phyloP scores from a whole-genome alignment of 345 rosid species.

The Geranium rotundifolium region DNA sequence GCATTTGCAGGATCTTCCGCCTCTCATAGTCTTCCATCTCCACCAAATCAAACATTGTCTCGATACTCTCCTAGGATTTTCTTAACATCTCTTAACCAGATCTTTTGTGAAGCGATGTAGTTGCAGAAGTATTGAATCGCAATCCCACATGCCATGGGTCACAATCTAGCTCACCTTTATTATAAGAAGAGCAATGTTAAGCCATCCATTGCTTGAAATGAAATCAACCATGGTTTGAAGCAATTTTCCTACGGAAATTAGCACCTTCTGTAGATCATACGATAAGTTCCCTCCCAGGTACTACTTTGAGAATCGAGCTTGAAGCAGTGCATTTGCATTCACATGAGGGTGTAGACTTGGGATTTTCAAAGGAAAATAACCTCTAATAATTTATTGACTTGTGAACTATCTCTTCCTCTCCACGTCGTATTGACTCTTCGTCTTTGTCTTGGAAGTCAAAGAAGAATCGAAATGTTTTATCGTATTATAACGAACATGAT shows the following conservation, averaged over 20 bases:
- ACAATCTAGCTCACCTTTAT: conserved; percentile 95
- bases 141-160: conserved; percentile 95
- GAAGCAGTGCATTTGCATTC: conserved; percentile 83
- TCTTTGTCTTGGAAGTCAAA: conserved; percentile 71
- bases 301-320: conserved; percentile 90
- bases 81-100: conserved; percentile 66
- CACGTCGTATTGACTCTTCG: conserved; percentile 93
- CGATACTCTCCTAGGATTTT: conserved; percentile 67
- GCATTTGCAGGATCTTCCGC: conserved; percentile 60
- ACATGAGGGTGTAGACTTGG: conserved; percentile 62
- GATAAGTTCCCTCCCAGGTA: conserved; percentile 55
- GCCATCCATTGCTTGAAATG: conserved; percentile 85
- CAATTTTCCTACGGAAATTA: conserved; percentile 59
- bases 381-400: conserved; percentile 78
- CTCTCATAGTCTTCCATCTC: conserved; percentile 93
- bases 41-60: conserved; percentile 74
- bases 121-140: conserved; percentile 86
- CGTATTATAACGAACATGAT: conserved; percentile 76
- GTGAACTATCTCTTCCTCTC: conserved; percentile 77
- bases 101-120: conserved; percentile 84
- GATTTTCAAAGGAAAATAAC: conserved; percentile 78
- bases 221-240: conserved; percentile 91
- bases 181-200: conserved; percentile 76
- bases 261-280: conserved; percentile 73
- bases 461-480: conserved; percentile 86